Conservation (phyloP, 805 yeast genomes). For the Metschnikowia peoriensis region DNA sequence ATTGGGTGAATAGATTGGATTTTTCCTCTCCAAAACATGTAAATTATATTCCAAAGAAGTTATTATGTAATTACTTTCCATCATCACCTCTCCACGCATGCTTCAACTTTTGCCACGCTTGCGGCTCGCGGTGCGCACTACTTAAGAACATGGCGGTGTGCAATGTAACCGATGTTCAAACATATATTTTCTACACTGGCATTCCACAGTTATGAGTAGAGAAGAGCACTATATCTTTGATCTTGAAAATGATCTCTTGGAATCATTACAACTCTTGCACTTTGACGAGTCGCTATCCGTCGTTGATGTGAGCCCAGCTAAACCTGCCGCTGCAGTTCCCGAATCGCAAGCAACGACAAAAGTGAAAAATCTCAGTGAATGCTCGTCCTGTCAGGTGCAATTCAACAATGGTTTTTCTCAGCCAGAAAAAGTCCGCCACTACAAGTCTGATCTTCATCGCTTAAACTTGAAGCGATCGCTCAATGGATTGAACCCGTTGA, state of each 20-base stretch:
- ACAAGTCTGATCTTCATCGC: constrained; percentile 57
- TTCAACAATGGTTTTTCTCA: constrained; percentile 9
- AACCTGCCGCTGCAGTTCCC: not conserved
- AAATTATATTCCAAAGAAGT: not conserved
- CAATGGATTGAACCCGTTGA: constrained; percentile 43
- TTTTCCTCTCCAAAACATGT: not conserved
- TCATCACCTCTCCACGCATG: not conserved
- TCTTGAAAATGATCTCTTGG: constrained; percentile 4
- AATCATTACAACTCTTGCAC: constrained; percentile 12
- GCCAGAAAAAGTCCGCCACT: constrained; percentile 39
- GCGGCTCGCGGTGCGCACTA: not conserved
- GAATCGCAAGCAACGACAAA: constrained; percentile 9
- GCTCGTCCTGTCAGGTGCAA: constrained; percentile 18
- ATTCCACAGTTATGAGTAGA: constrained; percentile 3
- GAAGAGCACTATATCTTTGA: constrained; percentile 12
- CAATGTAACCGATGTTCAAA: not conserved
- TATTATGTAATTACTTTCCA: not conserved
- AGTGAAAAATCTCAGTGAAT: constrained; percentile 14
- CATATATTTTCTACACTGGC: not conserved
- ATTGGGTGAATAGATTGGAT: not conserved
- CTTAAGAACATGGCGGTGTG: not conserved
- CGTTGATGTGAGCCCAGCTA: constrained; percentile 5
- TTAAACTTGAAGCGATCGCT: constrained; percentile 57
- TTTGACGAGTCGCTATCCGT: constrained; percentile 14
- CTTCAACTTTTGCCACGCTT: not conserved